Percentiles rank a stretch among this genome's conserved stretches.
These are phyloP conservation scores for Amanita muscaria DNA, from an alignment of 768 basidiomycete species.

Conservation along the genomic window DNA sequence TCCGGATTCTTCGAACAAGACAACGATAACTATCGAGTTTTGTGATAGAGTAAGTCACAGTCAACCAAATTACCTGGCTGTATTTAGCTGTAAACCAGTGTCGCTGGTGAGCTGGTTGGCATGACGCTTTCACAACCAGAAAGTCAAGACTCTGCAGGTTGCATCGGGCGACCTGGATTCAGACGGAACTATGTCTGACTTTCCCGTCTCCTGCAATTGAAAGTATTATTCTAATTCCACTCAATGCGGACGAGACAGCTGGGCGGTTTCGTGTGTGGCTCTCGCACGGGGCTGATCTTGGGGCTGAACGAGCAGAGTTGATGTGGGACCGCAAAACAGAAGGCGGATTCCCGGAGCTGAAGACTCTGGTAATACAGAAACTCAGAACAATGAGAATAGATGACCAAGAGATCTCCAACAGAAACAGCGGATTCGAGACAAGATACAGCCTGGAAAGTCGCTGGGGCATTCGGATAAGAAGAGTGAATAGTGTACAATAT, in stretches of 20 bases:
- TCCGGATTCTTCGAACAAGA: slow-evolving; percentile 32
- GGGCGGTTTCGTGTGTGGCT: slow-evolving; percentile 93
- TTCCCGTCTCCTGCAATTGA: slow-evolving; percentile 74
- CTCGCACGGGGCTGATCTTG: slow-evolving; percentile 26
- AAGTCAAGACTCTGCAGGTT: slow-evolving; percentile 48
- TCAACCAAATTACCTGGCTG: background rate
- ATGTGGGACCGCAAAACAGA: slow-evolving; percentile 90
- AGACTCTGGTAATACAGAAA: slow-evolving; percentile 52
- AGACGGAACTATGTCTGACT: slow-evolving; percentile 85
- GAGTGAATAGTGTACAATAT: background rate
- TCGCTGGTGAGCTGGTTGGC: slow-evolving; percentile 51
- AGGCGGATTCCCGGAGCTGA: slow-evolving; percentile 89
- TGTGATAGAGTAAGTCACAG: slow-evolving; percentile 70
- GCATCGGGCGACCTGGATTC: slow-evolving; percentile 88
- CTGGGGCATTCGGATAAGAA: slow-evolving; percentile 85
- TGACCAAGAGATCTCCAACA: slow-evolving; percentile 24
- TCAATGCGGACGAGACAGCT: slow-evolving; percentile 72
- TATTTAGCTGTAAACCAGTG: slow-evolving; percentile 37
- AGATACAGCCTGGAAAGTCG: slow-evolving; percentile 69
- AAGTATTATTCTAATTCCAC: slow-evolving; percentile 63
- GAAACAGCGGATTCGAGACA: slow-evolving; percentile 87
- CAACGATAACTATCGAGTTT: slow-evolving; percentile 80
- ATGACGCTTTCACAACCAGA: background rate
- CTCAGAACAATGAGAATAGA: background rate
- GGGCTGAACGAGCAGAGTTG: slow-evolving; percentile 32